phyloP scores from a whole-genome alignment of 2,329 filamentous ascomycete genomes.

The Lecanoromycetidae sp. region DNA sequence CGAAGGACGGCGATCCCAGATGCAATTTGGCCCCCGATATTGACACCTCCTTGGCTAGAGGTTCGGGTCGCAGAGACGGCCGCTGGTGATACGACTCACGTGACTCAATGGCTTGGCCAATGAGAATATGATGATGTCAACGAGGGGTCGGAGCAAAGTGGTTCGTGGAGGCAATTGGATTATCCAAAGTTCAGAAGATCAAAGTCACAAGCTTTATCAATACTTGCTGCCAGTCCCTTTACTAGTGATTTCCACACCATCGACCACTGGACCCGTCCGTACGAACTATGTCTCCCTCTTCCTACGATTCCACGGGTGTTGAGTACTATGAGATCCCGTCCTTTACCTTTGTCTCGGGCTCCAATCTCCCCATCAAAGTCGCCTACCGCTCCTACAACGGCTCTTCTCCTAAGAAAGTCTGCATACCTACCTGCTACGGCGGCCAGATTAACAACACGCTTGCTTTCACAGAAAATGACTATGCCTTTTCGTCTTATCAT shows the following conservation, averaged over 20 bases:
- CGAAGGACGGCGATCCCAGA: too few relatives aligned
- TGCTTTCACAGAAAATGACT: conserved; percentile 31
- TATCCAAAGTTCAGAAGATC: not conserved
- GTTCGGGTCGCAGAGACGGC: too few relatives aligned
- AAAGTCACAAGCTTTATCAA: not conserved
- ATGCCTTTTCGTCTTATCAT: conserved; percentile 31
- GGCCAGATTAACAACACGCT: conserved; percentile 40
- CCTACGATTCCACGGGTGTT: conserved; percentile 8
- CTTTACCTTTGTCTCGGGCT: conserved; percentile 31
- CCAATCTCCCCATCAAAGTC: conserved; percentile 25
- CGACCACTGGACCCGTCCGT: not conserved
- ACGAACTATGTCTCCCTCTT: not conserved
- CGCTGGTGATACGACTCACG: not conserved
- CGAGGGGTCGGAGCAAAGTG: not conserved
- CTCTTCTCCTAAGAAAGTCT: conserved; percentile 27
- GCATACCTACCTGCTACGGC: conserved; percentile 45
- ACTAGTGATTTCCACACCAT: too few relatives aligned
- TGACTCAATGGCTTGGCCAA: conserved; percentile 1
- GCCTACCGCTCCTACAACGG: conserved; percentile 35
- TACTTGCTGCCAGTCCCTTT: too few relatives aligned
- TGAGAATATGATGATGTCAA: conserved; percentile 5
- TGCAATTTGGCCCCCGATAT: too few relatives aligned
- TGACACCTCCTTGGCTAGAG: not conserved
- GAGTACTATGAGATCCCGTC: conserved; percentile 24
- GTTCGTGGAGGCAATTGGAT: not conserved